Base-by-base conservation (phyloP, 164 flowering plant species). In the Stephania japonica region DNA sequence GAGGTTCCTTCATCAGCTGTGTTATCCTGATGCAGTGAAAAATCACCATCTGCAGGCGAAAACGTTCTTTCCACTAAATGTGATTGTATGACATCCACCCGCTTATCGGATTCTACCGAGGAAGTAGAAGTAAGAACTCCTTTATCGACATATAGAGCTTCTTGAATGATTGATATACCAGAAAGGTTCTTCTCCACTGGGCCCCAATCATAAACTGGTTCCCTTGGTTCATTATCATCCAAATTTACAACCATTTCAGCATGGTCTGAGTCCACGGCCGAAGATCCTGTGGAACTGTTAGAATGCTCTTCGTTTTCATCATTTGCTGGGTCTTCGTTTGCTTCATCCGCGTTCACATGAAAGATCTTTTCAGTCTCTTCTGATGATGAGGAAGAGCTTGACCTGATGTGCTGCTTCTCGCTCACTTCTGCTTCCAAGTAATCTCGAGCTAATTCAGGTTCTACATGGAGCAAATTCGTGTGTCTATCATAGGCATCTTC, bases 141-240 rank as follows among this genome's bases (percentile, higher is more conserved):
- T 65, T 77, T 70, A 59, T 75, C 77, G 44, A 24, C 61, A 69
- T 67, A 43, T 38, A 49, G 12, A 68, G 68, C 77, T 43, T 79
- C 77, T 42, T 49, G 70, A 23, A 75, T 70, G 25, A 66, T 43
- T 66, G 75, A 21, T 68, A 79, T 14, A 41, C 70, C 74, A 72
- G 87, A 84, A 7, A 73, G 81, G 43, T 70, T 19, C 65, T 79
- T 87, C 70, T 76, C 79, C 2, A 75, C 78, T 5, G 93, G 94
- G 75, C 91, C 90, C 25, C 86, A 83, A 78, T 91, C 97, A 81
- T 88, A 91, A 68, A 93, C 87, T 12, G 95, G 98, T 65, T 84
- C 92, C 75, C 68, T 80, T 27, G 71, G 78, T 53, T 76, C 83
- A 76, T 50, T 75, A 25, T 78, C 87, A 74, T 80, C 84, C 38